Evolutionary conservation across 139 green algal genomes (phyloP), one percentile per base, ranked within the genome.

Genomic region (Asterochloris erici): DNA sequence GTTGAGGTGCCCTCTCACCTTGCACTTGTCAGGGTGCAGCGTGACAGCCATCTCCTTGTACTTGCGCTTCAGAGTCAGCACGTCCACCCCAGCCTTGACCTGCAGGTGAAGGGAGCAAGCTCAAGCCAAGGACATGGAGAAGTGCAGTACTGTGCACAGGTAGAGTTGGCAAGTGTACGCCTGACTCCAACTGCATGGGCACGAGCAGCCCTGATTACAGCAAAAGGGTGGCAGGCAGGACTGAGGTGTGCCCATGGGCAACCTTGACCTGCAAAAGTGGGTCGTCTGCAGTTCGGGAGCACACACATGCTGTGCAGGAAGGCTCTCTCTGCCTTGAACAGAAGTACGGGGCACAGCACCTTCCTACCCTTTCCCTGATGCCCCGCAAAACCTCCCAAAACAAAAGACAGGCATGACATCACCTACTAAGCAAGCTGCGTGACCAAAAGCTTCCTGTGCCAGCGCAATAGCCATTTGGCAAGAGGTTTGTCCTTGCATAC

Each of bases 11-110:
- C 61, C 16, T 23, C 77, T 63, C 26, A 81, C 77, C 77, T 81
- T 81, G 77, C 77, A 81, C 61, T 73, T 73, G 77, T 81, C 77
- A 63, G 77, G 77, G 63, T 81, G 77, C 61, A 81, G 63, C 14
- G 63, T 63, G 61, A 81, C 77, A 19, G 77, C 77, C 28, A 81
- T 26, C 63, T 81, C 77, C 63, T 74, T 81, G 77, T 81, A 81
- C 63, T 81, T 81, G 63, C 63, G 77, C 26, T 73, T 73, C 61
- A 81, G 61, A 21, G 63, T 80, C 60, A 80, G 23, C 11, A 62
- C 76, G 47, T 80, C 76, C 68, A 27, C 60, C 23, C 60, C 76
- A 47, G 24, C 23, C 19, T 69, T 68, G 12, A 80, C 60, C 76
- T 80, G 60, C 76, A 70, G 10, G n/a, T n/a, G 60, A 80, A 24